These are phyloP conservation scores for Penicillium sp. DNA, from an alignment of 2,329 filamentous ascomycete species.

Conservation along the genomic window DNA sequence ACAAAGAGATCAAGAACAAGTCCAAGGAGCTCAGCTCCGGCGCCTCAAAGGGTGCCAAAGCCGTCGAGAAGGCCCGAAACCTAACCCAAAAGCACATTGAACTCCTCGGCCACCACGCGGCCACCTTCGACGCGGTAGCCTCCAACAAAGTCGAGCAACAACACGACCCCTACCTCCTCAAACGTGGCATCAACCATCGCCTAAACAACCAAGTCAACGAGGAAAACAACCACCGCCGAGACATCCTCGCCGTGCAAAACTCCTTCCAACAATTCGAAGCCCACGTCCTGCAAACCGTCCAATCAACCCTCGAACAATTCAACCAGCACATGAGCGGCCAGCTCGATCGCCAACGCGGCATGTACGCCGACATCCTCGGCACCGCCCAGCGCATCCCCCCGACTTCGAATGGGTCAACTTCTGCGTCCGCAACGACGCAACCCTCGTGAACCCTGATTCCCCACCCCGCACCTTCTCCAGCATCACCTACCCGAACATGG, in stretches of 20 bases:
- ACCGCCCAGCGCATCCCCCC: slow-evolving; percentile 71
- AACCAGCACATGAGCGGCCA: slow-evolving; percentile 75
- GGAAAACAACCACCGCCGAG: slow-evolving; percentile 93
- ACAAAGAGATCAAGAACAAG: slow-evolving; percentile 96
- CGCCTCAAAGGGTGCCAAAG: slow-evolving; percentile 78
- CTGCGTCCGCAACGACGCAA: slow-evolving; percentile 62
- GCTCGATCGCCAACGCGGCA: slow-evolving; percentile 71
- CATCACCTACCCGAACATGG: slow-evolving; percentile 83
- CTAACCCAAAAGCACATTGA: slow-evolving; percentile 94
- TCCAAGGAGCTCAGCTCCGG: slow-evolving; percentile 81
- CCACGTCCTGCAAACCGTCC: slow-evolving; percentile 77
- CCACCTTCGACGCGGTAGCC: slow-evolving; percentile 66
- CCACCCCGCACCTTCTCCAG: slow-evolving; percentile 68
- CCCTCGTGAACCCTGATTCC: slow-evolving; percentile 73
- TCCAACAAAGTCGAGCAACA: slow-evolving; percentile 65
- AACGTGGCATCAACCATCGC: slow-evolving; percentile 75
- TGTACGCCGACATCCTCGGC: slow-evolving; percentile 79
- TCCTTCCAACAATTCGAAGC: slow-evolving; percentile 84
- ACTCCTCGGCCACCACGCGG: slow-evolving; percentile 80
- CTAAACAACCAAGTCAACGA: slow-evolving; percentile 87
- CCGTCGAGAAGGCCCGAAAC: slow-evolving; percentile 83
- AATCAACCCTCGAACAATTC: slow-evolving; percentile 78
- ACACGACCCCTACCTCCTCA: slow-evolving; percentile 85
- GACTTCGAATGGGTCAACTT: slow-evolving; percentile 95
- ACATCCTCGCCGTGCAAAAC: slow-evolving; percentile 85